phyloP scores from a whole-genome alignment of 2,329 filamentous ascomycete species.

The Aspergillus sp. region DNA sequence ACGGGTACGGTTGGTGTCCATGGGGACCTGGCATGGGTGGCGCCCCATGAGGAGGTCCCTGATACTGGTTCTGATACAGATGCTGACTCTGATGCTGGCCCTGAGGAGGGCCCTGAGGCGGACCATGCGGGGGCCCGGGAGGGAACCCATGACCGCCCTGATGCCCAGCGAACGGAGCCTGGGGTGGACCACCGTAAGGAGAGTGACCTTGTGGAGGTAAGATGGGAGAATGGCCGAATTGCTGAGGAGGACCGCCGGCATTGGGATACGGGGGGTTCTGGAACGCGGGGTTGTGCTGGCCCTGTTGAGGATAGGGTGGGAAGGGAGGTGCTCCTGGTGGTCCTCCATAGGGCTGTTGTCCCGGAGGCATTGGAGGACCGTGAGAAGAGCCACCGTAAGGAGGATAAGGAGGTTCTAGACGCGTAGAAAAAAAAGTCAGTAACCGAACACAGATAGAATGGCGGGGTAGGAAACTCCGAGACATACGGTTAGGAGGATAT shows the following conservation, averaged over 20 bases:
- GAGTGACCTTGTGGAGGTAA: conserved; percentile 23
- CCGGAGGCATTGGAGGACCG: not conserved
- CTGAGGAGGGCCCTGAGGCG: conserved; percentile 9
- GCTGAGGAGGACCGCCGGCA: not conserved
- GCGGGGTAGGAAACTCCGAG: not conserved
- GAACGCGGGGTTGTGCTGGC: not conserved
- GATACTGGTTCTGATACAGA: conserved; percentile 6
- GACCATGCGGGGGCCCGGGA: conserved; percentile 8
- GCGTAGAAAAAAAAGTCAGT: not conserved
- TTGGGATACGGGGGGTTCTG: not conserved
- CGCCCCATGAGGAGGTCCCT: not conserved
- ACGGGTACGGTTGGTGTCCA: conserved; percentile 25
- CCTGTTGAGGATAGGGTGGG: not conserved
- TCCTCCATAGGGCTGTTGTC: too few relatives aligned
- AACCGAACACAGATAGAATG: not conserved
- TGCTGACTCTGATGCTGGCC: conserved; percentile 13
- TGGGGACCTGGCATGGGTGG: not conserved
- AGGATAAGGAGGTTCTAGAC: conserved; percentile 25
- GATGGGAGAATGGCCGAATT: not conserved
- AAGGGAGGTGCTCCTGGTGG: not conserved
- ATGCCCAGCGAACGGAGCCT: conserved; percentile 19
- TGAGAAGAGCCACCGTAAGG: conserved; percentile 25
- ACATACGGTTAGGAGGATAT: not conserved
- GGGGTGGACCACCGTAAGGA: conserved; percentile 18
- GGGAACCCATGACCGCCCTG: conserved; percentile 3